A percentile compares a stretch with the other conserved stretches of the same genome.
Evolutionary conservation across 768 basidiomycete species (phyloP).

Genomic region (Suillus discolor): DNA sequence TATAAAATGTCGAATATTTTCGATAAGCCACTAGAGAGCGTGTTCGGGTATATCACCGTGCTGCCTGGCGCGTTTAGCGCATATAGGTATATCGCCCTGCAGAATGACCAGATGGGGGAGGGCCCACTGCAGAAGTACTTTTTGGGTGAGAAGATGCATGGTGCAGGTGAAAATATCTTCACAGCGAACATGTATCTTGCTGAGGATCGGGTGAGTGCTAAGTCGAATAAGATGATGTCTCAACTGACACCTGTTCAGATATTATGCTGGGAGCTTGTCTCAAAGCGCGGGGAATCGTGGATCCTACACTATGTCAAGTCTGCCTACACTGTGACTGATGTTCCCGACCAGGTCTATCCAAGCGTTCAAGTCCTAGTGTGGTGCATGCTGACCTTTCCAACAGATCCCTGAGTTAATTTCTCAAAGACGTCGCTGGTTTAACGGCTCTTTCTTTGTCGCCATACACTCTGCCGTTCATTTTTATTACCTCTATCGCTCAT

Average conservation of each 20-base stretch:
- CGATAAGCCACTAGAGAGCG: constrained; percentile 87
- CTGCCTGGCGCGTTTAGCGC: constrained; percentile 92
- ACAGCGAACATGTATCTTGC: constrained; percentile 97
- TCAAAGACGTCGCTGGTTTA: constrained; percentile 94
- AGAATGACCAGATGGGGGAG: constrained; percentile 81
- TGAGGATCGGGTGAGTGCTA: constrained; percentile 68
- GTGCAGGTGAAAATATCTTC: constrained; percentile 86
- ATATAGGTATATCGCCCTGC: constrained; percentile 87
- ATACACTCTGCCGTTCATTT: constrained; percentile 93
- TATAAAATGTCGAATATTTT: constrained; percentile 95
- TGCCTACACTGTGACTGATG: constrained; percentile 90
- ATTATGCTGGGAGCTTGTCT: constrained; percentile 96
- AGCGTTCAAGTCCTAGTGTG: neutral
- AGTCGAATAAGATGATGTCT: neutral
- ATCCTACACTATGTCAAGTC: constrained; percentile 95
- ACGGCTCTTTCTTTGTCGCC: constrained; percentile 97
- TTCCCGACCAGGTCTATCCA: constrained; percentile 75
- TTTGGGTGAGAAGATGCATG: constrained; percentile 94
- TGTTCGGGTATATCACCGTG: constrained; percentile 95
- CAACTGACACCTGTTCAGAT: constrained; percentile 52
- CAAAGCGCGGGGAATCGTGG: constrained; percentile 91
- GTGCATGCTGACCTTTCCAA: neutral
- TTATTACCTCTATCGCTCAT: constrained; percentile 91
- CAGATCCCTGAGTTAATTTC: constrained; percentile 92
- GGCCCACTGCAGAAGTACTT: constrained; percentile 97